Conservation (phyloP, 495 filamentous ascomycete genomes). For the Trichoderma reesei region DNA sequence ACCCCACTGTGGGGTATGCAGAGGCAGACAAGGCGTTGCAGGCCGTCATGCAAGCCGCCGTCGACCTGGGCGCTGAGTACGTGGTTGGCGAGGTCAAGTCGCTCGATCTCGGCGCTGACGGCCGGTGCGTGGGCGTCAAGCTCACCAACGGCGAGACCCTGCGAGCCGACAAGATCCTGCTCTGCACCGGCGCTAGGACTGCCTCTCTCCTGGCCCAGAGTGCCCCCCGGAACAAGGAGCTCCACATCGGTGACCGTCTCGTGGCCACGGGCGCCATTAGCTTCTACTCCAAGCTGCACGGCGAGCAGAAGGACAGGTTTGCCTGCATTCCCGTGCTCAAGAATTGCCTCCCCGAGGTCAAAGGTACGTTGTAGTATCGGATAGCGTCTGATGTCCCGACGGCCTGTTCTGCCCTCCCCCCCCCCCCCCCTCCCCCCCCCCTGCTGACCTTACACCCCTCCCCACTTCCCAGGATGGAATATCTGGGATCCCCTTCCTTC, state of each 20-base stretch:
- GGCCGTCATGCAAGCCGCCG: slow-evolving; percentile 30
- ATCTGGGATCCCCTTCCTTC: background rate
- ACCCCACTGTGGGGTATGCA: slow-evolving; percentile 30
- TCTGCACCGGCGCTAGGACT: slow-evolving; percentile 41
- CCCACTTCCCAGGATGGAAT: background rate
- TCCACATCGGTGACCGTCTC: slow-evolving; percentile 38
- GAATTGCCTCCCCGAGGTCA: slow-evolving; percentile 15
- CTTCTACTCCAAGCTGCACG: slow-evolving; percentile 24
- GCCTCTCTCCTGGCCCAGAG: slow-evolving; percentile 41
- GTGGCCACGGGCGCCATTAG: slow-evolving; percentile 39
- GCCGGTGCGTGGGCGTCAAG: slow-evolving; percentile 31
- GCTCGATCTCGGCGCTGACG: slow-evolving; percentile 28
- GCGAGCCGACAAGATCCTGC: slow-evolving; percentile 30
- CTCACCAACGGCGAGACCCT: slow-evolving; percentile 27
- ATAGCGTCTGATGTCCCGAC: background rate
- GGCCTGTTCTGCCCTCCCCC: background rate
- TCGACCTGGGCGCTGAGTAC: slow-evolving; percentile 37
- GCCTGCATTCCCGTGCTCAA: slow-evolving; percentile 19
- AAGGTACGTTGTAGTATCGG: slow-evolving; percentile 12
- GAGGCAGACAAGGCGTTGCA: slow-evolving; percentile 33
- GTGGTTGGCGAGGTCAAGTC: slow-evolving; percentile 31
- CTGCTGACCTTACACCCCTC: too few species aligned
- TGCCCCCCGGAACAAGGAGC: slow-evolving; percentile 29
- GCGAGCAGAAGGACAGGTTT: slow-evolving; percentile 20
- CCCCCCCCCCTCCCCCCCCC: background rate